These are phyloP conservation scores for Podaxis mareebaensis DNA, from an alignment of 768 basidiomycete species.

Conservation along the genomic window DNA sequence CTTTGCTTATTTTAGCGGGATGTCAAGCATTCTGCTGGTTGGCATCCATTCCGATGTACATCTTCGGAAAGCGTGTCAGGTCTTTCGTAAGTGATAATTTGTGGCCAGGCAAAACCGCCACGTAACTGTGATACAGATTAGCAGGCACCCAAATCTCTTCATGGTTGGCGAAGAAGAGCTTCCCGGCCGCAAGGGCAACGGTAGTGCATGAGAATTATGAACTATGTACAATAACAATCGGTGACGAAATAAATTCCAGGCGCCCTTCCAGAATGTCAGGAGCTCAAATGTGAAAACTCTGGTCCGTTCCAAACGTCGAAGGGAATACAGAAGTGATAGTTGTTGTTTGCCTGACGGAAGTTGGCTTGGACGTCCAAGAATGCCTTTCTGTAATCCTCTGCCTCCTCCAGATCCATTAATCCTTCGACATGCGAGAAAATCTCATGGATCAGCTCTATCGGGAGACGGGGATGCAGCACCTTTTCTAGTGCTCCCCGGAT, in stretches of 20 bases:
- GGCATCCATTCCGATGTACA: slow-evolving; percentile 43
- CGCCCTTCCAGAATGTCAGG: background rate
- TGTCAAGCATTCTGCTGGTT: slow-evolving; percentile 43
- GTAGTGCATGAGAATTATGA: background rate
- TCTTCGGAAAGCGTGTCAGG: slow-evolving; percentile 43
- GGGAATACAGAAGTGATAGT: slow-evolving; percentile 49
- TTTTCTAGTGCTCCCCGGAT: slow-evolving; percentile 37
- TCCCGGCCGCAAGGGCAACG: background rate
- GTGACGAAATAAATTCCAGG: background rate
- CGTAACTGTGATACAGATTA: slow-evolving; percentile 19
- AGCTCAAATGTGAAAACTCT: slow-evolving; percentile 16
- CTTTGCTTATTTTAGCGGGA: slow-evolving; percentile 39
- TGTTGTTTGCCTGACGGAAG: slow-evolving; percentile 42
- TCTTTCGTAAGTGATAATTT: slow-evolving; percentile 35
- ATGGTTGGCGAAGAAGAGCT: slow-evolving; percentile 18
- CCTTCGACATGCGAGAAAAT: slow-evolving; percentile 41
- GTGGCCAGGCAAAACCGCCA: background rate
- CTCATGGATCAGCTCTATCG: slow-evolving; percentile 44
- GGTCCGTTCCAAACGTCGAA: slow-evolving; percentile 49
- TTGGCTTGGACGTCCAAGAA: slow-evolving; percentile 33
- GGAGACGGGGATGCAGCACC: slow-evolving; percentile 36
- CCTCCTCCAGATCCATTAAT: slow-evolving; percentile 39
- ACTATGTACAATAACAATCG: background rate
- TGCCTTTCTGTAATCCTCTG: slow-evolving; percentile 29
- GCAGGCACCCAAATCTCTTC: slow-evolving; percentile 28